These are phyloP conservation scores for Ceratocystis eucalypticola DNA, from an alignment of 2,329 filamentous ascomycete genomes.

Conservation along the genomic window DNA sequence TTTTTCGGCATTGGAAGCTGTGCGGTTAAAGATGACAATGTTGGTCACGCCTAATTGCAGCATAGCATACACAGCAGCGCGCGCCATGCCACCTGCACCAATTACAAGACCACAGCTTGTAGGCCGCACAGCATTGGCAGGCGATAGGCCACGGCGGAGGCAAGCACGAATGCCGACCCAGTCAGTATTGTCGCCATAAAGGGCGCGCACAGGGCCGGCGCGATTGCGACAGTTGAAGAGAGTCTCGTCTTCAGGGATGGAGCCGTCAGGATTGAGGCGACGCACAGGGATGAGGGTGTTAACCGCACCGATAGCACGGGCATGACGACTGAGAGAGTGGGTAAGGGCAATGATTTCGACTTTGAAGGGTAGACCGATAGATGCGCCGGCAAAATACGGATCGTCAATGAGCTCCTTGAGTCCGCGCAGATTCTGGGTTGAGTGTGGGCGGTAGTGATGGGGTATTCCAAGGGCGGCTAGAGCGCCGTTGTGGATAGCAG, in stretches of 20 bases:
- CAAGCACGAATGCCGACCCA: constrained; percentile 69
- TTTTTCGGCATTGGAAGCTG: constrained; percentile 49
- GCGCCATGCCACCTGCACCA: constrained; percentile 61
- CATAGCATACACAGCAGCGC: constrained; percentile 66
- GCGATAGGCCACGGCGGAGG: constrained; percentile 57
- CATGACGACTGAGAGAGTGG: constrained; percentile 57
- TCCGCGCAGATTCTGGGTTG: constrained; percentile 47
- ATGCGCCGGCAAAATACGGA: constrained; percentile 56
- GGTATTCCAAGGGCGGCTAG: constrained; percentile 54
- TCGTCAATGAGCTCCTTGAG: constrained; percentile 52
- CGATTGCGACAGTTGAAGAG: constrained; percentile 34
- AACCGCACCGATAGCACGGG: constrained; percentile 59
- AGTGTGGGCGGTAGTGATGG: constrained; percentile 52
- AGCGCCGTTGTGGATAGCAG: constrained; percentile 64
- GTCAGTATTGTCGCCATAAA: constrained; percentile 70
- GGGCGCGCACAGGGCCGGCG: constrained; percentile 50
- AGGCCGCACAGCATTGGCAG: constrained; percentile 50
- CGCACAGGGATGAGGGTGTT: constrained; percentile 65
- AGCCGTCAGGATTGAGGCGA: constrained; percentile 41
- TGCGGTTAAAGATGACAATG: constrained; percentile 63
- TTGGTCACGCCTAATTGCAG: constrained; percentile 63
- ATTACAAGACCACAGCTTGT: constrained; percentile 45
- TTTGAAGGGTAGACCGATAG: constrained; percentile 62
- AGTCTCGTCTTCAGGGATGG: constrained; percentile 34
- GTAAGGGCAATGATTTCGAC: constrained; percentile 56